Evolutionary conservation across 2,329 filamentous ascomycete genomes (phyloP).

Genomic region (Beauveria sp.): DNA sequence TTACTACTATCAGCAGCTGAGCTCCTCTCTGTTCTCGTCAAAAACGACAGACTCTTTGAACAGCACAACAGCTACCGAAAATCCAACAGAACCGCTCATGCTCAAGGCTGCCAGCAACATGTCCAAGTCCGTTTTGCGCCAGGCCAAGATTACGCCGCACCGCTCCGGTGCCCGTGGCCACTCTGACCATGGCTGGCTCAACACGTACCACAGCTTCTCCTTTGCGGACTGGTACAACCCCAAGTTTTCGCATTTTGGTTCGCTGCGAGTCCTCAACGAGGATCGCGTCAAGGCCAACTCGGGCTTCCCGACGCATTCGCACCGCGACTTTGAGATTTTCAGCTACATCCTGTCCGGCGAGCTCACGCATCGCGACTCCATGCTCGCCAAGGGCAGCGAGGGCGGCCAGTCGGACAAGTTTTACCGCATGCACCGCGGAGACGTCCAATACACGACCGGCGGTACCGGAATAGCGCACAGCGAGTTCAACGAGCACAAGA

Average conservation of each 20-base stretch:
- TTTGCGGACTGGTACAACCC: conserved; percentile 70
- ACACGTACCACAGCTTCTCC: conserved; percentile 79
- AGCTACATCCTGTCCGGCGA: conserved; percentile 79
- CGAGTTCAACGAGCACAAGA: conserved; percentile 69
- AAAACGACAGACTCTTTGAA: conserved; percentile 5
- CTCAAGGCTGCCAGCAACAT: conserved; percentile 40
- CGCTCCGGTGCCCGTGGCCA: conserved; percentile 66
- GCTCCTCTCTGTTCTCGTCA: conserved; percentile 11
- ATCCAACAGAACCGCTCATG: conserved; percentile 17
- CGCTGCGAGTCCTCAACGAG: conserved; percentile 80
- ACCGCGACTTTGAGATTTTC: conserved; percentile 86
- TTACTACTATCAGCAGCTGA: conserved; percentile 18
- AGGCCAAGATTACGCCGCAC: conserved; percentile 68
- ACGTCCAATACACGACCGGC: conserved; percentile 87
- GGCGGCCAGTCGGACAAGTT: conserved; percentile 54
- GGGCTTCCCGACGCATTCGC: conserved; percentile 79
- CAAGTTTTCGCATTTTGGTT: conserved; percentile 60
- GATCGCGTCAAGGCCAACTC: conserved; percentile 67
- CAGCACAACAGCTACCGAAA: conserved; percentile 8
- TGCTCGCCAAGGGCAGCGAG: conserved; percentile 64
- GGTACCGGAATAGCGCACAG: conserved; percentile 74
- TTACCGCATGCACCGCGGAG: conserved; percentile 65
- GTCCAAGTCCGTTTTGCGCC: conserved; percentile 50
- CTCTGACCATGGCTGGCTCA: conserved; percentile 78
- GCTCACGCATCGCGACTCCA: conserved; percentile 79